Evolutionary conservation across 1,139 yeast species (phyloP).

Genomic region (Lizanozyma gosingica): DNA sequence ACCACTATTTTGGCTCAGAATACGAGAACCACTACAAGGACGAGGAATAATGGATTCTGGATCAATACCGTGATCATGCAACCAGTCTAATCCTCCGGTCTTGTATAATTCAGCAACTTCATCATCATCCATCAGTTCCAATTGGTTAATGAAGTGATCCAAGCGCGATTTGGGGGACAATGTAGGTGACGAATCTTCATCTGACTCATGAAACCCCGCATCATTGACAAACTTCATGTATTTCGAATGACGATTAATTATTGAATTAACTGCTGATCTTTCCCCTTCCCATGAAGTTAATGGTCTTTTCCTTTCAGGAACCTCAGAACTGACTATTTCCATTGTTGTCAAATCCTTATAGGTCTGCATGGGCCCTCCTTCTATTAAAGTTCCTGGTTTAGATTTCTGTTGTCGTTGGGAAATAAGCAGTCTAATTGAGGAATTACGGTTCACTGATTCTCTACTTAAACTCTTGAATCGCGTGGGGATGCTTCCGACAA

Average conservation of each 20-base stretch:
- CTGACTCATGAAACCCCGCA: neutral
- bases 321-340: neutral
- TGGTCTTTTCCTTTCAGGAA: neutral
- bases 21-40: neutral
- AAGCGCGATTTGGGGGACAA: neutral
- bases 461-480: neutral
- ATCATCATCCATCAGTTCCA: neutral
- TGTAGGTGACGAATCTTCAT: neutral
- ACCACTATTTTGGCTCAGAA: neutral
- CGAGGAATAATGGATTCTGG: neutral
- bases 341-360: neutral
- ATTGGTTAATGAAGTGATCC: neutral
- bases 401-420: neutral
- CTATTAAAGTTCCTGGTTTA: neutral
- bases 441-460: neutral
- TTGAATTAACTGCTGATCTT: neutral
- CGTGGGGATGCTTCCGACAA: neutral
- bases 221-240: neutral
- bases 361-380: neutral
- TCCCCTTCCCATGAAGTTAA: neutral
- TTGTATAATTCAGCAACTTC: neutral
- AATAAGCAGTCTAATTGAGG: neutral
- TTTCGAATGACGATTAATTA: neutral
- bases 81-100: neutral
- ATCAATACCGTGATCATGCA: neutral